These are phyloP conservation scores for Sclerotinia minor DNA, from an alignment of 2,329 filamentous ascomycete species.

Conservation along the genomic window DNA sequence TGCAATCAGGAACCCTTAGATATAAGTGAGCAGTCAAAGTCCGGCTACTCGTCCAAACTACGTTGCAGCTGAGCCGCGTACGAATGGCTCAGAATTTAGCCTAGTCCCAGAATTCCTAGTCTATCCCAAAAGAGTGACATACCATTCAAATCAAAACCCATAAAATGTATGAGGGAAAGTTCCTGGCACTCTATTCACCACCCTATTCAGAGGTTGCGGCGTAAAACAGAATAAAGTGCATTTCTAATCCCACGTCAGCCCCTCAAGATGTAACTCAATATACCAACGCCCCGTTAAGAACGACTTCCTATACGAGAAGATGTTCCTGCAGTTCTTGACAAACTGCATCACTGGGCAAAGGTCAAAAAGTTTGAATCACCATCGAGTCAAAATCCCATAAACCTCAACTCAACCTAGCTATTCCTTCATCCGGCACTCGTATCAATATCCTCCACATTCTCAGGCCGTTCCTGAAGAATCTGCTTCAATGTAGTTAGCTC, in stretches of 20 bases:
- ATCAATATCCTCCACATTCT: background rate
- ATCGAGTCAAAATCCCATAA: background rate
- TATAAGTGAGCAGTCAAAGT: background rate
- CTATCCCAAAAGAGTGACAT: background rate
- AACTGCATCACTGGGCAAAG: conserved; percentile 68
- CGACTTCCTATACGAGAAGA: conserved; percentile 63
- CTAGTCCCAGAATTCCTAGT: background rate
- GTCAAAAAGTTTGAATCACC: background rate
- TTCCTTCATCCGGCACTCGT: background rate
- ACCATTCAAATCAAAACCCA: background rate
- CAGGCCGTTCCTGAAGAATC: background rate
- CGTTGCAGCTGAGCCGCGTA: background rate
- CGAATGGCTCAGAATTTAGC: background rate
- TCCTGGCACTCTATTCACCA: conserved; percentile 41
- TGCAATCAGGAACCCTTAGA: background rate
- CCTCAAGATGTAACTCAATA: conserved; percentile 29
- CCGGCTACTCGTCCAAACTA: background rate
- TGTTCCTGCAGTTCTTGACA: conserved; percentile 69
- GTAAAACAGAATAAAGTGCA: conserved; percentile 40
- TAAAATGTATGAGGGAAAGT: conserved; percentile 39
- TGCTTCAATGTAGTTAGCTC: conserved; percentile 7
- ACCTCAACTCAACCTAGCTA: background rate
- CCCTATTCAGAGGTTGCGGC: conserved; percentile 40
- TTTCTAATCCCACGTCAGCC: conserved; percentile 38
- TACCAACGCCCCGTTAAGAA: conserved; percentile 84